Conservation (phyloP, 2,329 filamentous ascomycete species). For the Sclerotinia borealis region DNA sequence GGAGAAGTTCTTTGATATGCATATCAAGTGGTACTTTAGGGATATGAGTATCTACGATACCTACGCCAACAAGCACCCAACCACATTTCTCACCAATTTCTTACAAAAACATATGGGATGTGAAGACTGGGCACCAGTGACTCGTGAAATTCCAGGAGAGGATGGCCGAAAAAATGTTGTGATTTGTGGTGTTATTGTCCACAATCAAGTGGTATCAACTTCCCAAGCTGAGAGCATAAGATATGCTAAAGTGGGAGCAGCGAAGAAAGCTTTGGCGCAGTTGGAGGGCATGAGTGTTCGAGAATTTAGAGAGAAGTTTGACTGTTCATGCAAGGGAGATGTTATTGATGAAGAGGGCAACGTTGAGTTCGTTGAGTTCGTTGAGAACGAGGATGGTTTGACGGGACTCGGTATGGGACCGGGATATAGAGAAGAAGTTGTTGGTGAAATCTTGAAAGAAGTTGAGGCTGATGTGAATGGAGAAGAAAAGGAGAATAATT, state of each 20-base stretch:
- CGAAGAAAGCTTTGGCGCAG: constrained; percentile 49
- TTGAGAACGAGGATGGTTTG: not conserved
- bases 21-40: constrained; percentile 72
- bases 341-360: constrained; percentile 1
- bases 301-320: constrained; percentile 54
- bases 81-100: constrained; percentile 62
- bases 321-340: constrained; percentile 53
- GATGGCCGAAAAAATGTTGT: constrained; percentile 44
- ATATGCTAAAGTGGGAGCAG: constrained; percentile 66
- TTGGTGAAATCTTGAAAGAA: not conserved
- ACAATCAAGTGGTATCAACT: constrained; percentile 60
- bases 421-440: constrained; percentile 1
- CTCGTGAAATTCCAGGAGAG: constrained; percentile 38
- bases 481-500: not conserved
- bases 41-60: constrained; percentile 85
- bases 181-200: constrained; percentile 69
- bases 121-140: constrained; percentile 44
- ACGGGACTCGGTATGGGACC: not conserved
- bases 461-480: not conserved
- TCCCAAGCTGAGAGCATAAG: constrained; percentile 56
- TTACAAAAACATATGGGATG: constrained; percentile 64
- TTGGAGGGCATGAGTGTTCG: constrained; percentile 41
- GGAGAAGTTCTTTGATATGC: constrained; percentile 66
- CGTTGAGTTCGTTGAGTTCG: constrained; percentile 9
- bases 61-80: constrained; percentile 81